These are phyloP conservation scores for Daldinia caldariorum DNA, from an alignment of 495 filamentous ascomycete species.

Conservation along the genomic window DNA sequence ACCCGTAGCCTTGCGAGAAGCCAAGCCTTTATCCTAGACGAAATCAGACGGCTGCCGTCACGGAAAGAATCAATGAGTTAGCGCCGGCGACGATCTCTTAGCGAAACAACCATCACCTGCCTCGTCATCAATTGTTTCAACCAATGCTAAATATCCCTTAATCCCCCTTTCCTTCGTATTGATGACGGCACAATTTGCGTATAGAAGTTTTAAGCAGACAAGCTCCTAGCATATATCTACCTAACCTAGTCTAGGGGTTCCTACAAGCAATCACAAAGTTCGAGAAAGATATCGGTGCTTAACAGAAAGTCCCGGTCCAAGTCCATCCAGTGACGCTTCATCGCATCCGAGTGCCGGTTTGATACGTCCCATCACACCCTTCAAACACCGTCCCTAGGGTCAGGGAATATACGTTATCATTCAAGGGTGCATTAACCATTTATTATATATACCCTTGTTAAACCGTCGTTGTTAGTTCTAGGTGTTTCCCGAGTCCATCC, in stretches of 20 bases:
- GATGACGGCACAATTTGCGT: not conserved
- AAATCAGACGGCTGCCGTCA: constrained; percentile 28
- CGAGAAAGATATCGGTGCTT: not conserved
- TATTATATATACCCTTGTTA: not conserved
- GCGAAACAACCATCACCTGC: constrained; percentile 16
- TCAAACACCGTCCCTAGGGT: not conserved
- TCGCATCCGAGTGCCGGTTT: not conserved
- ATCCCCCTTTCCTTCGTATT: not conserved
- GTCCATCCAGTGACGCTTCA: not conserved
- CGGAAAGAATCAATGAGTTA: constrained; percentile 16
- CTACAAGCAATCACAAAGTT: not conserved
- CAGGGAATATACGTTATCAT: not conserved
- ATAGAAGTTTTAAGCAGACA: not conserved
- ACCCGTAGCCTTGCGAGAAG: constrained; percentile 25
- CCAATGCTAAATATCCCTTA: not conserved
- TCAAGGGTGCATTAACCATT: not conserved
- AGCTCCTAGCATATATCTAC: not conserved
- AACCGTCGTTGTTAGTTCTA: not conserved
- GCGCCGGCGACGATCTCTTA: constrained; percentile 18
- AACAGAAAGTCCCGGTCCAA: not conserved
- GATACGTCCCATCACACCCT: not conserved
- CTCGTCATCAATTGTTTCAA: constrained; percentile 28
- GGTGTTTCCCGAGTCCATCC: not conserved
- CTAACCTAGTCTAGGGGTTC: no score
- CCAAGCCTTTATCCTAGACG: constrained; percentile 17